These are phyloP conservation scores for Boletus tomentosulus DNA, from an alignment of 768 basidiomycete species.

Conservation along the genomic window DNA sequence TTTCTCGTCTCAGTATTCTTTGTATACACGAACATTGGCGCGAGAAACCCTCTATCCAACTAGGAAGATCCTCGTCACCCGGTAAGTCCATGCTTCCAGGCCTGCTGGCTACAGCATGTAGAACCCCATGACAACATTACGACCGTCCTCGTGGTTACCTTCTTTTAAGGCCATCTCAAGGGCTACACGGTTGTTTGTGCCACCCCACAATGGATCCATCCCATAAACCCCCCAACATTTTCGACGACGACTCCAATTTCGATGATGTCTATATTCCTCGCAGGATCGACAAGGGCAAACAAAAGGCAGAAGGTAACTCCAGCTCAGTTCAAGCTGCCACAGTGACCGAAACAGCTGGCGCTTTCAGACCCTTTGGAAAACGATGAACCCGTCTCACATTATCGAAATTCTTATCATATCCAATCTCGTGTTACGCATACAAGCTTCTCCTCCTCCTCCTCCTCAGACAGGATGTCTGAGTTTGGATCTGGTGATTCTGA, in stretches of 20 bases:
- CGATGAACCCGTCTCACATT: background rate
- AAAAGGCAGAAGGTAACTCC: conserved; percentile 14
- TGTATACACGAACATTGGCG: conserved; percentile 7
- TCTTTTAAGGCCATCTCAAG: conserved; percentile 5
- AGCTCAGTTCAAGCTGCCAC: background rate
- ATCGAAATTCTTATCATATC: background rate
- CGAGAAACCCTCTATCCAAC: conserved; percentile 6
- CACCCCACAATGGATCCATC: conserved; percentile 8
- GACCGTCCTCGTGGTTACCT: conserved; percentile 8
- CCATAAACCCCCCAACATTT: conserved; percentile 12
- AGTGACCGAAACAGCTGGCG: background rate
- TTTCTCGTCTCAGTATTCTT: background rate
- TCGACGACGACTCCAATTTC: background rate
- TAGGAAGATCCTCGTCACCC: conserved; percentile 11
- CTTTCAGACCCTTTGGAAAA: conserved; percentile 10
- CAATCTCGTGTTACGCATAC: background rate
- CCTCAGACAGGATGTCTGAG: conserved; percentile 5
- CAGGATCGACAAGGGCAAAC: conserved; percentile 18
- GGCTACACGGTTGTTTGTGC: background rate
- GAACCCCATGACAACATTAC: background rate
- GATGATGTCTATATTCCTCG: background rate
- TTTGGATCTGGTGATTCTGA: conserved; percentile 1
- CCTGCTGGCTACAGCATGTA: conserved; percentile 5
- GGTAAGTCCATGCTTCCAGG: conserved; percentile 5
- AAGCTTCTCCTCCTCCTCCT: conserved; percentile 1